Conservation (phyloP, 306 rosid genomes). For the Glycyrrhiza uralensis region DNA sequence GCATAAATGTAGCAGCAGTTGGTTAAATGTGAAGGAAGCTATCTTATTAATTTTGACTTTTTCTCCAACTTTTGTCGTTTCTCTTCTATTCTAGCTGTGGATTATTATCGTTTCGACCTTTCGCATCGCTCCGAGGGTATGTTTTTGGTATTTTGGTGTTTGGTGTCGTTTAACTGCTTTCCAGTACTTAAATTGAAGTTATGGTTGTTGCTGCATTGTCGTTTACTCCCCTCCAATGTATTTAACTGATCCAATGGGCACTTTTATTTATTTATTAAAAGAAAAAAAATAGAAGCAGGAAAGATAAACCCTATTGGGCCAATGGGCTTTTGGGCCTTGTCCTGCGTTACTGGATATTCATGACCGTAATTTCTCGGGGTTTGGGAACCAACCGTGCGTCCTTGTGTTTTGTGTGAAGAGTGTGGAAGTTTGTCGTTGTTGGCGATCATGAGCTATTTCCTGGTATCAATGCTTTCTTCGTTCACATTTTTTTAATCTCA, state of each 20-base stretch:
- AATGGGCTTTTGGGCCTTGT: not conserved
- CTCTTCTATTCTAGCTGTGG: no score
- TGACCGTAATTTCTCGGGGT: not conserved
- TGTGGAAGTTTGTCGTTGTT: not conserved
- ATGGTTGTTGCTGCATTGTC: no score
- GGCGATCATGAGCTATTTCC: constrained; percentile 32
- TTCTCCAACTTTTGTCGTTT: no score
- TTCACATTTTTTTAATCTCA: not conserved
- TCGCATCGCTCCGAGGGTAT: no score
- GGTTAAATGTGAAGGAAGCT: not conserved
- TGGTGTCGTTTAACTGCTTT: not conserved
- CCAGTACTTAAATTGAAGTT: no score
- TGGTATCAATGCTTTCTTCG: constrained; percentile 10
- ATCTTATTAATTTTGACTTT: not conserved
- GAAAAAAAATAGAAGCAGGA: no score
- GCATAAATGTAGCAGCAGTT: not conserved
- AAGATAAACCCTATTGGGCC: not conserved
- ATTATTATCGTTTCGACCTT: no score
- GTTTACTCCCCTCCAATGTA: no score
- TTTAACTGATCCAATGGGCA: no score
- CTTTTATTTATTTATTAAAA: no score
- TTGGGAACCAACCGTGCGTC: not conserved
- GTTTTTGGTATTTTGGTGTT: no score
- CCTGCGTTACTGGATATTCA: no score
- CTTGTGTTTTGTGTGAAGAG: not conserved